Evolutionary conservation across 192 early-diverging fungal species (phyloP).

Genomic region (Mortierella hygrophila): DNA sequence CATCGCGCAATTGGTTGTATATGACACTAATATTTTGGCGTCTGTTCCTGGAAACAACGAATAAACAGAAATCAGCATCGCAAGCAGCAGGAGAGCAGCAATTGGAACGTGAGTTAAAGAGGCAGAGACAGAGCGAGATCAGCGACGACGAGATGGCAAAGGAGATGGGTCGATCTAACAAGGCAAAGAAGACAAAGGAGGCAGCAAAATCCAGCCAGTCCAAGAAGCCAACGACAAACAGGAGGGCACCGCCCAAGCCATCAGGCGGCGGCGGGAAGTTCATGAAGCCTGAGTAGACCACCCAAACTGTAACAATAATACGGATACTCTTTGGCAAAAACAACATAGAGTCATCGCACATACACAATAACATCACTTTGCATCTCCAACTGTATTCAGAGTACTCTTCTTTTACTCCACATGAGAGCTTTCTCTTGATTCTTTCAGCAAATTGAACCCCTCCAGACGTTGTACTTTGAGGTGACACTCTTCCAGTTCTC

Average conservation of each 20-base stretch:
- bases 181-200: constrained; percentile 41
- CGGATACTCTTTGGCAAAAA: neutral
- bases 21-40: neutral
- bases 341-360: neutral
- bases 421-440: neutral
- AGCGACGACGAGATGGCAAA: constrained; percentile 47
- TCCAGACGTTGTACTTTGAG: constrained; percentile 3
- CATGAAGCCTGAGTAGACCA: constrained; percentile 23
- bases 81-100: constrained; percentile 31
- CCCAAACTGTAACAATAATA: neutral
- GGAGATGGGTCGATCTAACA: constrained; percentile 17
- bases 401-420: neutral
- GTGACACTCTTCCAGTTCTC: neutral
- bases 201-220: neutral
- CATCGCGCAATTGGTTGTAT: neutral
- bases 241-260: constrained; percentile 34
- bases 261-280: neutral
- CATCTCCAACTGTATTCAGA: neutral
- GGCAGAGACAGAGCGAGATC: constrained; percentile 30
- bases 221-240: constrained; percentile 22
- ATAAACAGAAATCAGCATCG: constrained; percentile 33
- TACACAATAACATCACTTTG: neutral
- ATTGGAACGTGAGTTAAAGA: constrained; percentile 48
- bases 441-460: neutral
- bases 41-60: neutral